Base-by-base conservation (phyloP, 345 rosid species). In the Citrus sinensis region DNA sequence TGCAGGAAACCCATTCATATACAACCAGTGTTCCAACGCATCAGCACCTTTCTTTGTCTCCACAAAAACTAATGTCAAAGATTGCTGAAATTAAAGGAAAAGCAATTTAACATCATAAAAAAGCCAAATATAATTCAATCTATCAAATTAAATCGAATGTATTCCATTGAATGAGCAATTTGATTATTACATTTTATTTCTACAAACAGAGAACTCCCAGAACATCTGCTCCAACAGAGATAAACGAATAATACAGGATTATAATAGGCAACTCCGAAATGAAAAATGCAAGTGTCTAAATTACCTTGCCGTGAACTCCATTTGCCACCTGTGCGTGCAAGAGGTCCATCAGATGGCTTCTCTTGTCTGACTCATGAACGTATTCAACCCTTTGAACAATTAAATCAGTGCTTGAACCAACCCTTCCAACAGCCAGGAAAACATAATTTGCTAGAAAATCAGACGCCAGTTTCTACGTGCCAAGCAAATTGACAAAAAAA, bases 261-360 rank as follows among this genome's bases (percentile, higher is more conserved):
- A 68, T 46, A n/a, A 70, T 22, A 49, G 66, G 60, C 61, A 62
- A 22, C 32, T 39, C 58, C 14, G 73, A 13, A 25, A 75, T 37
- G 25, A 58, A 29, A 60, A 39, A 25, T 8, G 27, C 11, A 60
- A 32, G 35, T 65, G 34, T 68, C 32, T 19, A 11, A 51, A 79
- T 30, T 87, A 96, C 99, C 99, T 92, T 96, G 76, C 89, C 89
- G 46, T 91, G 91, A 81, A 79, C 79, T 78, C 87, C 98, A 87
- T 84, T 90, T 73, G 82, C 94, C 87, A 91, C 90, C 79, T 96
- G 99, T 24, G 99, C 99, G 68, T 94, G 97, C 83, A 96, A 97
- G 73, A 96, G 98, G 84, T 96, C 99, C 99, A 96, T 96, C 61
- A 96, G 98, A 74, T 94, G 95, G 83, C 99, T 96, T 89, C 99